phyloP scores from a whole-genome alignment of 805 yeast genomes.

The Starmerella etchellsii region DNA sequence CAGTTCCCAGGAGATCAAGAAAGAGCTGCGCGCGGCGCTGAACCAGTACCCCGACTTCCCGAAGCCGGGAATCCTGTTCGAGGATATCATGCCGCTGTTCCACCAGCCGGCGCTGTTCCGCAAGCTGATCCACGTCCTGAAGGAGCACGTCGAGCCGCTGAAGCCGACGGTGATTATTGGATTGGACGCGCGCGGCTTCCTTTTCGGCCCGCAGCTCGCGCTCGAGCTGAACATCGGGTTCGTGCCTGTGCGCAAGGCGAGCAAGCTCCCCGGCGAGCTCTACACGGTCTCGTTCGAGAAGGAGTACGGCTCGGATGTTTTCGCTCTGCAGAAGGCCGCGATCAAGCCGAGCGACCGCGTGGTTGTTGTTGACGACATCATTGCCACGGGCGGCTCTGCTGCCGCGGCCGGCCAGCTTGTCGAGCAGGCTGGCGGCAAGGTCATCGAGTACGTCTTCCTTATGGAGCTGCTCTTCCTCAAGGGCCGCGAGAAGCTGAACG shows the following conservation, averaged over 20 bases:
- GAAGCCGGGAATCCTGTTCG: slow-evolving; percentile 78
- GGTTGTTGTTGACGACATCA: slow-evolving; percentile 84
- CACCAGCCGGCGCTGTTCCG: slow-evolving; percentile 68
- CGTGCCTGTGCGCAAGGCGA: slow-evolving; percentile 89
- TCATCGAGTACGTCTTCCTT: slow-evolving; percentile 72
- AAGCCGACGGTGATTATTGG: slow-evolving; percentile 83
- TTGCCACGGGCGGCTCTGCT: slow-evolving; percentile 98
- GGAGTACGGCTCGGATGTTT: slow-evolving; percentile 83
- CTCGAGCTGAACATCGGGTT: slow-evolving; percentile 80
- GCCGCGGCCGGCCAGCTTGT: slow-evolving; percentile 83
- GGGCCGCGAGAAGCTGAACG: slow-evolving; percentile 76
- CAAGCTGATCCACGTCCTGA: slow-evolving; percentile 68
- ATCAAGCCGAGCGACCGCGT: slow-evolving; percentile 72
- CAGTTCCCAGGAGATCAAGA: slow-evolving; percentile 13
- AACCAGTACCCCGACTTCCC: slow-evolving; percentile 90
- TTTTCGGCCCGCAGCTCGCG: slow-evolving; percentile 93
- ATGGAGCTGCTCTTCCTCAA: slow-evolving; percentile 91
- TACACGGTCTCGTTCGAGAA: slow-evolving; percentile 62
- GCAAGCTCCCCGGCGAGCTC: slow-evolving; percentile 84
- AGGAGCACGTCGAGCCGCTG: slow-evolving; percentile 48
- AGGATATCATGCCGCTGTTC: slow-evolving; percentile 93
- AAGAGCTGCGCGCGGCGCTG: slow-evolving; percentile 24
- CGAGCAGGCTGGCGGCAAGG: slow-evolving; percentile 49
- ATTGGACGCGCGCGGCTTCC: slow-evolving; percentile 90
- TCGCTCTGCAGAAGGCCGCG: slow-evolving; percentile 76